Evolutionary conservation across 345 rosid genomes (phyloP).

Genomic region (Hibiscus mutabilis): DNA sequence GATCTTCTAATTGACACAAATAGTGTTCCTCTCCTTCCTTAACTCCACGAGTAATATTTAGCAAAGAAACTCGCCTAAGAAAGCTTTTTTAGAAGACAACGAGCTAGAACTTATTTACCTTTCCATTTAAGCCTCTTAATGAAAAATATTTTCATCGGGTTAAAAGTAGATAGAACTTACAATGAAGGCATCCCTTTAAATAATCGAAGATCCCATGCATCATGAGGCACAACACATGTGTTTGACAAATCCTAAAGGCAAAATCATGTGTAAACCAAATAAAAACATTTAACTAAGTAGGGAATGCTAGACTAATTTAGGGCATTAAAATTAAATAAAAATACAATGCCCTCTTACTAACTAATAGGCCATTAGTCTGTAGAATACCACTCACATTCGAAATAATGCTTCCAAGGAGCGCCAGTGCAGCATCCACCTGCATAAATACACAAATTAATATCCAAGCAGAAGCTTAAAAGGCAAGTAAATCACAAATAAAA

Average conservation of each 20-base stretch:
- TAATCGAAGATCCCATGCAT: constrained; percentile 78
- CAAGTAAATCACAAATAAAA: neutral
- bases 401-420: constrained; percentile 67
- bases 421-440: constrained; percentile 79
- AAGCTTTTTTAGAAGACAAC: neutral
- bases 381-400: constrained; percentile 44
- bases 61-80: neutral
- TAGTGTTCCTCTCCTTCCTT: too few species aligned
- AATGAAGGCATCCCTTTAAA: constrained; percentile 59
- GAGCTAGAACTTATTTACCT: neutral
- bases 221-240: constrained; percentile 59
- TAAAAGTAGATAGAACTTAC: constrained; percentile 39
- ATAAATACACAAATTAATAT: constrained; percentile 19
- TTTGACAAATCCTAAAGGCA: constrained; percentile 45
- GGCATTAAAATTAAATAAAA: too few species aligned
- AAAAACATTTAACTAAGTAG: constrained; percentile 1
- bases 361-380: neutral
- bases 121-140: neutral
- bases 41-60: neutral
- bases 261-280: constrained; percentile 10
- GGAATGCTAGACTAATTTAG: neutral
- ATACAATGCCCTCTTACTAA: neutral
- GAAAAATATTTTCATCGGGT: neutral
- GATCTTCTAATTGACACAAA: too few species aligned
- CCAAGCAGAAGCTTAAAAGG: constrained; percentile 8